Conservation (phyloP, 2,329 filamentous ascomycete species). For the Exutisphaerella laricina region DNA sequence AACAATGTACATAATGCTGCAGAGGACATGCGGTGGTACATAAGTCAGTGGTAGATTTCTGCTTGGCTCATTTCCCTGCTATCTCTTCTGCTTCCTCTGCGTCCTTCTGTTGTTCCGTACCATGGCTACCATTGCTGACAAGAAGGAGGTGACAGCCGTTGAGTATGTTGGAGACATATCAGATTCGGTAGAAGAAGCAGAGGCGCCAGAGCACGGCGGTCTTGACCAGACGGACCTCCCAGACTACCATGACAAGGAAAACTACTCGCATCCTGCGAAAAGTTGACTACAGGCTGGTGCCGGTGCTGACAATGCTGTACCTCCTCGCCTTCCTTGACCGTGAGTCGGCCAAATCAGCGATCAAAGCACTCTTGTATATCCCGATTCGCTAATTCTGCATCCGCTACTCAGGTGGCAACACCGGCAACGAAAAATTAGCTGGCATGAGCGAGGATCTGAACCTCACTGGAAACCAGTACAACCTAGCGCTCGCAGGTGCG, state of each 20-base stretch:
- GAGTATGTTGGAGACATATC: slow-evolving; percentile 1
- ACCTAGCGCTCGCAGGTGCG: slow-evolving; percentile 31
- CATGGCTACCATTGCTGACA: background rate
- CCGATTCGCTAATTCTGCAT: no score
- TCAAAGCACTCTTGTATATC: background rate
- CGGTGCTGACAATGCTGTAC: slow-evolving; percentile 55
- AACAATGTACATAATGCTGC: no score
- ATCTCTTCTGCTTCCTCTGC: background rate
- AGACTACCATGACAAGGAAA: slow-evolving; percentile 11
- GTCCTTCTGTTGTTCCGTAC: no score
- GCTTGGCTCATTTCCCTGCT: background rate
- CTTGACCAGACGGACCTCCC: slow-evolving; percentile 1
- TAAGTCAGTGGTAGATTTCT: no score
- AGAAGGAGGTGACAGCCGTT: slow-evolving; percentile 1
- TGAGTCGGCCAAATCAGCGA: background rate
- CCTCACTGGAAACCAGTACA: slow-evolving; percentile 37
- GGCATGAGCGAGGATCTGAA: slow-evolving; percentile 41
- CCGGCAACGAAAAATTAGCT: slow-evolving; percentile 25
- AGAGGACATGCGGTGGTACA: no score
- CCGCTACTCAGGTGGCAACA: no score
- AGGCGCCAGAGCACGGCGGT: background rate
- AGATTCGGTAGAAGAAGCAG: slow-evolving; percentile 4
- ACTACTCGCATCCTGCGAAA: slow-evolving; percentile 48
- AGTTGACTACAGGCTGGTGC: slow-evolving; percentile 52
- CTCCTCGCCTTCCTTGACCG: slow-evolving; percentile 51